Percentiles rank a stretch among this genome's conserved stretches.
Evolutionary conservation across 768 basidiomycete genomes (phyloP).

Genomic region (Brasilioporus rufonigricans): DNA sequence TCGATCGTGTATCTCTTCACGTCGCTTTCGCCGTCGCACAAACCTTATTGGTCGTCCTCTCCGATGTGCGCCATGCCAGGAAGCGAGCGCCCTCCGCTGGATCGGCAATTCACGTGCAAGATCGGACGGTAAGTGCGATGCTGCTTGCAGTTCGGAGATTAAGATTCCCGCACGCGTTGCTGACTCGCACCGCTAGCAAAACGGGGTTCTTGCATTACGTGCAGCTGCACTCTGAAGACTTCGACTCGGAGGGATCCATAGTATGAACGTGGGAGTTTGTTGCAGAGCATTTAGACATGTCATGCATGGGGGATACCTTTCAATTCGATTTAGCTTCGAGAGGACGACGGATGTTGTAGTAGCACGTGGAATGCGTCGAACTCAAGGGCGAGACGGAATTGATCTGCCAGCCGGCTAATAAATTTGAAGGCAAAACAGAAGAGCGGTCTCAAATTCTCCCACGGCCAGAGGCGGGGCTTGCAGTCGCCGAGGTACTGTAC

Average conservation of each 20-base stretch:
- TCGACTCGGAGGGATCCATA: constrained; percentile 23
- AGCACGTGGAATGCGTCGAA: background rate
- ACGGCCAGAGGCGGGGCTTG: no score
- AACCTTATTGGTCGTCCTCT: constrained; percentile 40
- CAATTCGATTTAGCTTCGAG: background rate
- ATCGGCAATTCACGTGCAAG: constrained; percentile 28
- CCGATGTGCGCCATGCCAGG: constrained; percentile 27
- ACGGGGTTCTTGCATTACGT: constrained; percentile 39
- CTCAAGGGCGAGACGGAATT: background rate
- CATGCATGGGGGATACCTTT: constrained; percentile 1
- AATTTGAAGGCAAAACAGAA: no score
- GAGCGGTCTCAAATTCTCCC: no score
- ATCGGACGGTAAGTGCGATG: constrained; percentile 29
- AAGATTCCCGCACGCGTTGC: background rate
- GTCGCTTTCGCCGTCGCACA: constrained; percentile 29
- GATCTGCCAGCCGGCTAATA: no score
- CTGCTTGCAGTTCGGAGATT: background rate
- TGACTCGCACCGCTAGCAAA: constrained; percentile 23
- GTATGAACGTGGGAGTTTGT: background rate
- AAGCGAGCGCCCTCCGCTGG: constrained; percentile 18
- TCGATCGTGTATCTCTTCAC: constrained; percentile 44
- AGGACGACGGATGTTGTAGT: background rate
- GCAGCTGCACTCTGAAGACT: constrained; percentile 38
- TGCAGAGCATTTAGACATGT: background rate
- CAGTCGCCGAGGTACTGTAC: no score